phyloP scores from a whole-genome alignment of 257 asterid species.

The Craterostigma plantagineum region DNA sequence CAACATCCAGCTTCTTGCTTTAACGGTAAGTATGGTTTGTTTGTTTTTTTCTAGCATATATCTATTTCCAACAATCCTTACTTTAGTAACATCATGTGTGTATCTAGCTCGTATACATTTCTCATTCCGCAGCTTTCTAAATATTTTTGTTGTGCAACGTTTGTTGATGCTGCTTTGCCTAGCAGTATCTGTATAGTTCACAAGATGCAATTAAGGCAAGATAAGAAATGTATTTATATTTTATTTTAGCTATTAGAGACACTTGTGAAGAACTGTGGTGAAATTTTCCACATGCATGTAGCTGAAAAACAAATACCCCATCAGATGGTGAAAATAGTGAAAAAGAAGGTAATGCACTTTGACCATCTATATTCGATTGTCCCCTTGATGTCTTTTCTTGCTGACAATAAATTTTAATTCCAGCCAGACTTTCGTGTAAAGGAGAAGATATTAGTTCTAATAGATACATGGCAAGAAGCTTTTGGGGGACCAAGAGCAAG shows the following conservation, averaged over 20 bases:
- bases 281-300: constrained; percentile 62
- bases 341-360: constrained; percentile 47
- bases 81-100: too few species aligned
- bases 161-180: too few species aligned
- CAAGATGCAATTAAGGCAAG: too few species aligned
- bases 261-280: constrained; percentile 63
- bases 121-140: too few species aligned
- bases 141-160: too few species aligned
- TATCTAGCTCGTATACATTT: too few species aligned
- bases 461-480: constrained; percentile 88
- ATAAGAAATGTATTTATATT: constrained; percentile 4
- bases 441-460: constrained; percentile 56
- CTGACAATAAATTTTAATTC: constrained; percentile 12
- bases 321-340: constrained; percentile 61
- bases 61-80: too few species aligned
- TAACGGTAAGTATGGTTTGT: constrained; percentile 40
- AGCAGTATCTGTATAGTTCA: too few species aligned
- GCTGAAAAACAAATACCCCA: constrained; percentile 61
- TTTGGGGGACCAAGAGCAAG: constrained; percentile 77
- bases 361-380: not conserved
- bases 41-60: too few species aligned
- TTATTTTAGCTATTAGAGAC: constrained; percentile 54
- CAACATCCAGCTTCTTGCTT: constrained; percentile 87
- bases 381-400: constrained; percentile 1
- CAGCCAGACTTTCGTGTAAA: constrained; percentile 73